Evolutionary conservation across 768 basidiomycete genomes (phyloP).

Genomic region (Phylloporus sp.): DNA sequence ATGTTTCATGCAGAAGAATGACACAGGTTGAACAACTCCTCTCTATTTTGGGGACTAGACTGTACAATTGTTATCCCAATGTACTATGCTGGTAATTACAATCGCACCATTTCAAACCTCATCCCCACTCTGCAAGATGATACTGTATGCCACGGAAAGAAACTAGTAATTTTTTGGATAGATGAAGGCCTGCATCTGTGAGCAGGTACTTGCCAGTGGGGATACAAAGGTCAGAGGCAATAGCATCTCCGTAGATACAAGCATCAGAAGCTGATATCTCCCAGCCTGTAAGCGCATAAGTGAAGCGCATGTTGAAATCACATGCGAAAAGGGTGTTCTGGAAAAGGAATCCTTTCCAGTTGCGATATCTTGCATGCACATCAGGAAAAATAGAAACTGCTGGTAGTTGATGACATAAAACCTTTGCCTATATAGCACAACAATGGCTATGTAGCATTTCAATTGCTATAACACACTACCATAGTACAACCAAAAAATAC

Average conservation of each 20-base stretch:
- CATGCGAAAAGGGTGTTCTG: constrained; percentile 37
- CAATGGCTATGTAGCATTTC: too few species aligned
- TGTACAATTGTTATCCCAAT: too few species aligned
- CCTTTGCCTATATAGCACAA: too few species aligned
- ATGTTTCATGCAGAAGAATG: not conserved
- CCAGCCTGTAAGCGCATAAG: constrained; percentile 38
- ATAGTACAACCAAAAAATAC: too few species aligned
- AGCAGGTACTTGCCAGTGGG: not conserved
- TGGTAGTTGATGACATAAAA: too few species aligned
- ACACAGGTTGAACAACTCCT: not conserved
- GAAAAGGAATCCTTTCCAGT: constrained; percentile 26
- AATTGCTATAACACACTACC: too few species aligned
- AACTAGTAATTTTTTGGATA: not conserved
- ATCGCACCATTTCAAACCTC: not conserved
- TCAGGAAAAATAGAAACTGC: too few species aligned
- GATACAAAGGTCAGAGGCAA: not conserved
- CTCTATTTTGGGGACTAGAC: not conserved
- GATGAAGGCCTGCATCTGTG: too few species aligned
- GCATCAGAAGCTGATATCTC: constrained; percentile 40
- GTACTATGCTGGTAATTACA: too few species aligned
- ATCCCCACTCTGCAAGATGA: not conserved
- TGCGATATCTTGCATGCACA: constrained; percentile 5
- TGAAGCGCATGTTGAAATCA: constrained; percentile 33
- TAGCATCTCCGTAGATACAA: constrained; percentile 19
- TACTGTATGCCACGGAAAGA: not conserved